Conservation (phyloP, 345 rosid genomes). For the Brassica nigra region DNA sequence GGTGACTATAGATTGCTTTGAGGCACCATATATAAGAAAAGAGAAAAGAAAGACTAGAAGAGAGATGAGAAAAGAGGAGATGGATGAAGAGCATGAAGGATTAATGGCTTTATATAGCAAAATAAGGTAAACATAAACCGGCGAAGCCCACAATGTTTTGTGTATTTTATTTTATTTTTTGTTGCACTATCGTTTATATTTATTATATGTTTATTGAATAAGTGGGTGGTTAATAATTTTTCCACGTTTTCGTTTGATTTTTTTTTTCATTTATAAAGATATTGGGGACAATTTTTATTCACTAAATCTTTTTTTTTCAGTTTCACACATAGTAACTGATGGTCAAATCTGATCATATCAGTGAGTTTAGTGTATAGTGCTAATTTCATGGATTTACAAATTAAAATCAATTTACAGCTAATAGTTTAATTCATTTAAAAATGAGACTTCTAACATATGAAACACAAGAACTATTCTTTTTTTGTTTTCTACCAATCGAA, state of each 20-base stretch:
- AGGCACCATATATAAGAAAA: constrained; percentile 9
- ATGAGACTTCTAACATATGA: background rate
- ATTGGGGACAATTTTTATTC: background rate
- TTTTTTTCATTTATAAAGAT: background rate
- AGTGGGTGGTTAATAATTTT: constrained; percentile 34
- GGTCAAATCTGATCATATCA: background rate
- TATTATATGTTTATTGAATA: background rate
- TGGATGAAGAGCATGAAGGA: constrained; percentile 18
- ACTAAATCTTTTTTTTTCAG: background rate
- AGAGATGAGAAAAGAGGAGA: constrained; percentile 17
- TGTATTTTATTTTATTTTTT: constrained; percentile 3
- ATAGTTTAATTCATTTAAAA: background rate
- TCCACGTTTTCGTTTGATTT: constrained; percentile 25
- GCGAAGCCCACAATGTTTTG: constrained; percentile 23
- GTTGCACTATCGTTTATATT: constrained; percentile 18
- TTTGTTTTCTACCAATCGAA: background rate
- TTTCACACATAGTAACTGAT: background rate
- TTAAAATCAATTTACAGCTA: background rate
- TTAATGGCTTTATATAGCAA: constrained; percentile 41
- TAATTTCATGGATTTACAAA: background rate
- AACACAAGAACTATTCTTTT: background rate
- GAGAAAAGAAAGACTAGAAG: background rate
- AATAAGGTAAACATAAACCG: constrained; percentile 29
- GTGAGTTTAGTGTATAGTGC: background rate
- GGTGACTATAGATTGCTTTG: background rate